These are phyloP conservation scores for Colletotrichum tabaci DNA, from an alignment of 2,329 filamentous ascomycete species.

Conservation along the genomic window DNA sequence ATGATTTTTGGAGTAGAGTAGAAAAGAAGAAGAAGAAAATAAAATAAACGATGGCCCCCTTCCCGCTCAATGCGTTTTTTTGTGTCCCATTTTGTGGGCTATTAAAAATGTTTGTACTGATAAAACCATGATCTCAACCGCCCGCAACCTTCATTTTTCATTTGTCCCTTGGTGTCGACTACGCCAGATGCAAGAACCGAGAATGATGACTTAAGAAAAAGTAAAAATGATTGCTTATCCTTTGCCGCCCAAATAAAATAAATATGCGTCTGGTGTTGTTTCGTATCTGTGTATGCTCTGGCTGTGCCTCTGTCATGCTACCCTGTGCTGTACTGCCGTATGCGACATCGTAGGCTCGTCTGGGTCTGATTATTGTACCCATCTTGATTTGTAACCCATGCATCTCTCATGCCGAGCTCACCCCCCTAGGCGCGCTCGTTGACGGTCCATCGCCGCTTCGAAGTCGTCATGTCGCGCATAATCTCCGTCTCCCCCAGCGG, in stretches of 20 bases:
- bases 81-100: not conserved
- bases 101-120: constrained; percentile 21
- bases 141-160: not conserved
- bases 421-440: constrained; percentile 57
- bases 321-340: constrained; percentile 4
- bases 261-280: not conserved
- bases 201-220: not conserved
- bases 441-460: constrained; percentile 71
- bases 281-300: constrained; percentile 23
- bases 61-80: not conserved
- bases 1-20: not conserved
- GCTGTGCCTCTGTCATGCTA: constrained; percentile 3
- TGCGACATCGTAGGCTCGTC: not conserved
- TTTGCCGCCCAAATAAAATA: constrained; percentile 32
- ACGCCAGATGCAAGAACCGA: constrained; percentile 10
- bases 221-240: constrained; percentile 23
- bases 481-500: constrained; percentile 62
- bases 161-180: not conserved
- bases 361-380: not conserved
- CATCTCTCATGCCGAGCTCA: not conserved
- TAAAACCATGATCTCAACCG: not conserved
- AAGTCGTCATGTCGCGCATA: constrained; percentile 60
- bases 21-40: not conserved
- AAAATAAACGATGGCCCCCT: not conserved
- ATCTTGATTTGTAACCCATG: not conserved